Conservation (phyloP, 169 alveolate genomes). For the Babesia divergens region DNA sequence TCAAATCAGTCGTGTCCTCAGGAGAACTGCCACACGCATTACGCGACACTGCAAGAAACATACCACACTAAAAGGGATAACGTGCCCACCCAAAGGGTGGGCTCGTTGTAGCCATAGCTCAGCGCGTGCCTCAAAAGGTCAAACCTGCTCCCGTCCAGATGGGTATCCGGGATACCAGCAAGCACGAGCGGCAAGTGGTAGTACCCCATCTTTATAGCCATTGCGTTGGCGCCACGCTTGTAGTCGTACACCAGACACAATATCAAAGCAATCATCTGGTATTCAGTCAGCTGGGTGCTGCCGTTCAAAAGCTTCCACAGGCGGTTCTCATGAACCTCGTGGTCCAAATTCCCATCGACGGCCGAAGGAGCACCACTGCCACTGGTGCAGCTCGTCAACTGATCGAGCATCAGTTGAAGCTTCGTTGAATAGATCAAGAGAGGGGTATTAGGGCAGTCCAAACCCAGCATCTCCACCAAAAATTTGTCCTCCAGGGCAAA, state of each 20-base stretch:
- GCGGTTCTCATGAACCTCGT: conserved; percentile 14
- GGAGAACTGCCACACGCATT: conserved; percentile 9
- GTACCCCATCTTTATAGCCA: conserved; percentile 62
- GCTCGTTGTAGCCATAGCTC: conserved; percentile 64
- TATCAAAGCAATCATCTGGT: conserved; percentile 44
- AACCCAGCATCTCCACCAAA: conserved; percentile 31
- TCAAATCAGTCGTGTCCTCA: conserved; percentile 15
- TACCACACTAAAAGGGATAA: conserved; percentile 18
- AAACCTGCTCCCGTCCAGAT: conserved; percentile 9
- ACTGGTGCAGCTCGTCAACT: conserved; percentile 9
- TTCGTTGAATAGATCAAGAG: conserved; percentile 20
- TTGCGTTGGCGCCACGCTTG: conserved; percentile 55
- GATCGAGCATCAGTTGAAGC: conserved; percentile 30
- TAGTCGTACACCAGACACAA: conserved; percentile 49
- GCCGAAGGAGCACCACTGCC: not conserved
- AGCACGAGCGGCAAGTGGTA: conserved; percentile 57
- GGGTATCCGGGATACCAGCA: conserved; percentile 26
- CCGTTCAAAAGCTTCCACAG: conserved; percentile 53
- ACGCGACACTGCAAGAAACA: not conserved
- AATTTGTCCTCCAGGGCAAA: conserved; percentile 37
- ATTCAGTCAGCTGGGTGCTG: conserved; percentile 32
- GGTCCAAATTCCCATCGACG: not conserved
- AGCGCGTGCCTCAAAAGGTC: conserved; percentile 46
- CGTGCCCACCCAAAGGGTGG: conserved; percentile 48
- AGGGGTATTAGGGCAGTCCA: not conserved